Evolutionary conservation across 2,329 filamentous ascomycete genomes (phyloP), one percentile per base, ranked within the genome.

Genomic region (Fusarium penzigii): DNA sequence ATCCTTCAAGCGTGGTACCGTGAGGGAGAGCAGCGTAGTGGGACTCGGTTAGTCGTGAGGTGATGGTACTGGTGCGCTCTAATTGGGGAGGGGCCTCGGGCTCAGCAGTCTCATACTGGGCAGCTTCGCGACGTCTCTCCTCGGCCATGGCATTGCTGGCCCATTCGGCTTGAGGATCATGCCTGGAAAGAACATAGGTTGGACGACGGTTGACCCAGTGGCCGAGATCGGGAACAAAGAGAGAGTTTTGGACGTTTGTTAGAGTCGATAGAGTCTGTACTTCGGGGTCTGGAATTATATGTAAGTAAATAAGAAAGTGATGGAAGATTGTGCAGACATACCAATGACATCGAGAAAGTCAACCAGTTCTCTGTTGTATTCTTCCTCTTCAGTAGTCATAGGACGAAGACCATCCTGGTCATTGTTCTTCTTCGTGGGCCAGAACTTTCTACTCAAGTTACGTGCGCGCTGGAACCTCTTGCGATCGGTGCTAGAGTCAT

Each of bases 211-310:
- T 94, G 45, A 95, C 62, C 62, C 84, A 85, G 52, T 79, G 76
- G 39, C 90, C 90, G n/a, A 95, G 77, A 58, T 92, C 87, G 0
- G 91, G 91, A 2, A 95, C 76, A 70, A 95, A 95, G 10, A 96
- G 82, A 0, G 90, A 94, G 68, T 96, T 96, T 65, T 95, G 90
- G 17, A 96, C 86, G 64, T 96, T 96, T 41, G 89, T 95, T 10
- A 95, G 80, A 13, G 90, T 93, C 0, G 89, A 90, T 4, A 96
- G 75, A 0, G 90, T 90, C 36, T 89, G 85, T 4, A 96, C 86
- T 72, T 95, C 89, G 40, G 90, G 90, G 63, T 95, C 90, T 92
- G 58, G 6, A 25, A 25, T 25, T 25, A 5, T 4, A 7, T 36
- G 41, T 58, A 51, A 56, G 52, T 39, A 3, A 39, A 32, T 6